phyloP scores from a whole-genome alignment of 2,329 filamentous ascomycete species.

The Dactylellina sp. region DNA sequence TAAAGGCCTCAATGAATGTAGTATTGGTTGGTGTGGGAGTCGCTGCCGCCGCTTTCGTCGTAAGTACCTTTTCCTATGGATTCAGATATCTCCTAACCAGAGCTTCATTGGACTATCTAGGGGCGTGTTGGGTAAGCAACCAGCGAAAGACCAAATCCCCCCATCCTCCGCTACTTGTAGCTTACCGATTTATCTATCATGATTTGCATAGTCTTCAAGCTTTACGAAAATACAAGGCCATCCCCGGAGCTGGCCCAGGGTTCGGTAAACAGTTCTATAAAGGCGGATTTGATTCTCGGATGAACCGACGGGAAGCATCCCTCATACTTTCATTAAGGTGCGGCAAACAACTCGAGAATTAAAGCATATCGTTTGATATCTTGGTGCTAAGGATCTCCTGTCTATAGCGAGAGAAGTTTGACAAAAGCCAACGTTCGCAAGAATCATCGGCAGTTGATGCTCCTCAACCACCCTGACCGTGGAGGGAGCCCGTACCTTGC shows the following conservation, averaged over 20 bases:
- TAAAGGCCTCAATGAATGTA: slow-evolving; percentile 60
- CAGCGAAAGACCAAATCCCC: neutral
- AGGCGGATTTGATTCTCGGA: slow-evolving; percentile 95
- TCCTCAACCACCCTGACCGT: slow-evolving; percentile 96
- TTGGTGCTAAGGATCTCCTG: neutral
- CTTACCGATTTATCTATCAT: slow-evolving; percentile 20
- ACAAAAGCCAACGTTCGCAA: slow-evolving; percentile 96
- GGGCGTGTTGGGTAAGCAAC: slow-evolving; percentile 76
- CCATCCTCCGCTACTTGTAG: slow-evolving; percentile 12
- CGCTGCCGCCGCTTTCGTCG: slow-evolving; percentile 75
- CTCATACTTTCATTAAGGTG: slow-evolving; percentile 92
- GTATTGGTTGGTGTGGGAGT: slow-evolving; percentile 72
- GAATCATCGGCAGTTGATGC: slow-evolving; percentile 93
- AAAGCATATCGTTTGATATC: slow-evolving; percentile 4
- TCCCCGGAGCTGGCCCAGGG: slow-evolving; percentile 75
- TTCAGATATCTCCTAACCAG: slow-evolving; percentile 25
- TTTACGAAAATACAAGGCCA: slow-evolving; percentile 76
- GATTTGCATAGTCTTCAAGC: slow-evolving; percentile 81
- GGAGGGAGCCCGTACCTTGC: slow-evolving; percentile 96
- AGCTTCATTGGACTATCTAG: slow-evolving; percentile 66
- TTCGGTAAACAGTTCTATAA: slow-evolving; percentile 96
- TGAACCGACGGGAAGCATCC: slow-evolving; percentile 91
- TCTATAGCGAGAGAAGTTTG: slow-evolving; percentile 79
- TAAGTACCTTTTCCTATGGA: slow-evolving; percentile 62
- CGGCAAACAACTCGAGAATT: neutral